Conservation (phyloP, 352 stramenopile species). For the Globisporangium spinosum region DNA sequence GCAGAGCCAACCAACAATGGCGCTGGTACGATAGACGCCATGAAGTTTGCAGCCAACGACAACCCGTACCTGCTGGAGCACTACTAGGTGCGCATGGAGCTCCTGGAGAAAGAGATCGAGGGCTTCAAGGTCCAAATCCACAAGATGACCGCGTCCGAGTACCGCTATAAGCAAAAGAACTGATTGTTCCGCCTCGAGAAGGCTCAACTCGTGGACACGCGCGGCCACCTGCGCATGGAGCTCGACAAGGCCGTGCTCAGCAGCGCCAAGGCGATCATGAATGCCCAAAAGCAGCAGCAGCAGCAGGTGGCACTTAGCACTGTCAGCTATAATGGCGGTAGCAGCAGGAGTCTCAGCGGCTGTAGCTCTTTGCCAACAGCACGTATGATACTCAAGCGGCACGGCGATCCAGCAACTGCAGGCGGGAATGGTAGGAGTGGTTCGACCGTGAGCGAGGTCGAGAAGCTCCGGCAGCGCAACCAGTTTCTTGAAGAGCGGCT, state of each 20-base stretch:
- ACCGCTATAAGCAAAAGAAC: conserved; percentile 73
- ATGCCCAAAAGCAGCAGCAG: conserved; percentile 16
- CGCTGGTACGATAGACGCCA: neutral
- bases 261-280: conserved; percentile 31
- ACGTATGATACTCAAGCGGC: neutral
- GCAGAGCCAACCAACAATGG: neutral
- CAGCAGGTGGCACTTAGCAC: neutral
- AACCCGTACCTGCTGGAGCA: conserved; percentile 67
- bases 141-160: conserved; percentile 78
- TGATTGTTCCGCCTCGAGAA: conserved; percentile 43
- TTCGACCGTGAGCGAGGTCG: conserved; percentile 35
- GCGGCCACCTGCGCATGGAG: conserved; percentile 40
- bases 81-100: conserved; percentile 51
- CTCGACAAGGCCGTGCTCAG: conserved; percentile 41
- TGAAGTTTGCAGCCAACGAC: conserved; percentile 26
- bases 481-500: conserved; percentile 62
- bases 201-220: conserved; percentile 40
- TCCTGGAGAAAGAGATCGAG: conserved; percentile 53
- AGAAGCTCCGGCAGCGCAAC: conserved; percentile 54
- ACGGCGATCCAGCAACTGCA: neutral
- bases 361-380: neutral
- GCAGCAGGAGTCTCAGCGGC: neutral
- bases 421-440: neutral
- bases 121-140: conserved; percentile 64
- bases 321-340: neutral